These are phyloP conservation scores for Ceratocystis harringtonii DNA, from an alignment of 2,329 filamentous ascomycete genomes.

Conservation along the genomic window DNA sequence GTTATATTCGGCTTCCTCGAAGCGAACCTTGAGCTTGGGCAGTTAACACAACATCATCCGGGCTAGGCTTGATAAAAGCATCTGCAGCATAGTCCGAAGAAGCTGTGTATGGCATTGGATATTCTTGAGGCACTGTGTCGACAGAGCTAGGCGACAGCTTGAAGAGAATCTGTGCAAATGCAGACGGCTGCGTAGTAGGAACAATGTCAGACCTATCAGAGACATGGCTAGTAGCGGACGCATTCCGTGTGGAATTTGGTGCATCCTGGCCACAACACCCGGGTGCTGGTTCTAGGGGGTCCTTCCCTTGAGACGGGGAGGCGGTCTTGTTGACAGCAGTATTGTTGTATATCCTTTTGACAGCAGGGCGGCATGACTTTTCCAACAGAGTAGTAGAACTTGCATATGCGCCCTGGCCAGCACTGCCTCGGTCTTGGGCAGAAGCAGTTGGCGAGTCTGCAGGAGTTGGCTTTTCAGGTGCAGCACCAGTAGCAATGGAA, in stretches of 20 bases:
- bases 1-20: slow-evolving; percentile 16
- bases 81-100: slow-evolving; percentile 37
- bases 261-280: background rate
- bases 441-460: background rate
- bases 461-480: slow-evolving; percentile 9
- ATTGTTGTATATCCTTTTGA: background rate
- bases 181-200: slow-evolving; percentile 30
- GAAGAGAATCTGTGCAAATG: slow-evolving; percentile 41
- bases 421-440: background rate
- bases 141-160: slow-evolving; percentile 25
- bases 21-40: slow-evolving; percentile 82
- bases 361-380: background rate
- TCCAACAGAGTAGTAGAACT: background rate
- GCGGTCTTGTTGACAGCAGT: background rate
- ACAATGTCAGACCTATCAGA: background rate
- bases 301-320: background rate
- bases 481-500: background rate
- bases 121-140: slow-evolving; percentile 22
- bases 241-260: background rate
- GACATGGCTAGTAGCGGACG: background rate
- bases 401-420: background rate
- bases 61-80: slow-evolving; percentile 73
- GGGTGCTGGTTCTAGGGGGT: background rate
- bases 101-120: slow-evolving; percentile 36
- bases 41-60: slow-evolving; percentile 74